Evolutionary conservation across 2,329 filamentous ascomycete genomes (phyloP).

Genomic region (Mycosphaerella sp.): DNA sequence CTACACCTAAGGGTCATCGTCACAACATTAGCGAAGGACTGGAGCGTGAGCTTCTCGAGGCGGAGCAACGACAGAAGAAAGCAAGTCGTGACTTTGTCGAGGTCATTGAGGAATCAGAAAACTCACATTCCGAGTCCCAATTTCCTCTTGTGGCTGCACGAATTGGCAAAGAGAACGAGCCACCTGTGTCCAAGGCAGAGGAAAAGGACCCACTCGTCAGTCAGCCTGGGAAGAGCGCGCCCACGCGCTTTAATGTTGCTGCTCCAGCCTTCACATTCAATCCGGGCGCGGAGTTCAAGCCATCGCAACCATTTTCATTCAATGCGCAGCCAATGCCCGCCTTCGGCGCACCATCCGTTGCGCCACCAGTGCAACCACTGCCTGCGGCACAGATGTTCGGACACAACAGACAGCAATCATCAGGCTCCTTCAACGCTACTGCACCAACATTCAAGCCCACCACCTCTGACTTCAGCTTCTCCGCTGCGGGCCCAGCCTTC

Average conservation of each 20-base stretch:
- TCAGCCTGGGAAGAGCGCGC: slow-evolving; percentile 22
- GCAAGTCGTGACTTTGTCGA: slow-evolving; percentile 21
- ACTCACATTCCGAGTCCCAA: slow-evolving; percentile 3
- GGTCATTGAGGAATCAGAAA: slow-evolving; percentile 21
- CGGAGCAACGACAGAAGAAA: slow-evolving; percentile 61
- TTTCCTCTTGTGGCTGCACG: not conserved
- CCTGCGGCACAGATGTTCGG: slow-evolving; percentile 6
- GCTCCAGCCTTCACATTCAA: slow-evolving; percentile 85
- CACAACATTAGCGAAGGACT: slow-evolving; percentile 72
- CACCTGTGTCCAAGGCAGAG: slow-evolving; percentile 3
- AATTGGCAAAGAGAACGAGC: slow-evolving; percentile 11
- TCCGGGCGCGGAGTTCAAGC: slow-evolving; percentile 46
- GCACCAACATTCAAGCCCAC: slow-evolving; percentile 35
- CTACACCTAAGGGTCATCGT: slow-evolving; percentile 55
- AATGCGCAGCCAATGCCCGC: slow-evolving; percentile 12
- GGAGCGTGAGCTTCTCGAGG: slow-evolving; percentile 77
- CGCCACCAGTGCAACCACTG: not conserved
- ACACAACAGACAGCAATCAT: slow-evolving; percentile 27
- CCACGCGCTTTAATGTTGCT: slow-evolving; percentile 76
- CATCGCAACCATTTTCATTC: slow-evolving; percentile 23
- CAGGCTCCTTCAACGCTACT: slow-evolving; percentile 55
- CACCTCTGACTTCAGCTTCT: slow-evolving; percentile 36
- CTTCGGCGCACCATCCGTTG: slow-evolving; percentile 3
- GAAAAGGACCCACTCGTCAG: slow-evolving; percentile 24
- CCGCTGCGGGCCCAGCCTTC: slow-evolving; percentile 26